Evolutionary conservation across 495 filamentous ascomycete genomes (phyloP), one percentile per base, ranked within the genome.

Genomic region (Ascodesmis nigricans): DNA sequence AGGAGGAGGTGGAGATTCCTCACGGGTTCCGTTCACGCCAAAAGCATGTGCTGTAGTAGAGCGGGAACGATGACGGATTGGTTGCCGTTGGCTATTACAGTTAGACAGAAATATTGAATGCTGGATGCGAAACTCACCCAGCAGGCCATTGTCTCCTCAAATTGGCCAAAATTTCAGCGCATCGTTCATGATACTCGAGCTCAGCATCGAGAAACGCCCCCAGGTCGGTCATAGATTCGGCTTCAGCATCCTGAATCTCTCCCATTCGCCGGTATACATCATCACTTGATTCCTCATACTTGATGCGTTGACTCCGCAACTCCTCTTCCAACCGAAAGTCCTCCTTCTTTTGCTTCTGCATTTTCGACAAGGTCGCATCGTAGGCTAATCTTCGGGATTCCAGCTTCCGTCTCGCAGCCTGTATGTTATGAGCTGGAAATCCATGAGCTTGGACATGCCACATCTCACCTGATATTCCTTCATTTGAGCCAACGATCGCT

Each of bases 391-490:
- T 72, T 19, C 87, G 75, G 41, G 60, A 75, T 51, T 97, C 87
- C 27, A 97, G 73, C 69, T 93, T 97, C 66, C 84, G 93, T 42
- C 83, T 74, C 30, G 87, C 71, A 40, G 65, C 59, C 79, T 84
- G 41, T 43, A 17, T 26, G 18, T 5, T 19, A 10, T 31, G 26
- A 50, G 5, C 17, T 8, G 8, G n/a, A n/a, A n/a, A n/a, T n/a
- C n/a, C n/a, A n/a, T n/a, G n/a, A 19, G 7, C 2, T 9, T 10
- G 45, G 54, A n/a, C n/a, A n/a, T n/a, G n/a, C n/a, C n/a, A n/a
- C n/a, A n/a, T n/a, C n/a, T 33, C 61, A 76, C 79, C 67, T 92
- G 82, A 41, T 93, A 93, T 47, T 97, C 90, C 53, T 91, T 95
- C 79, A 95, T 80, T 65, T 91, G 83, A 19, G 78, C 75, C 37